Evolutionary conservation across 768 basidiomycete genomes (phyloP).

Genomic region (Mycena galopus): DNA sequence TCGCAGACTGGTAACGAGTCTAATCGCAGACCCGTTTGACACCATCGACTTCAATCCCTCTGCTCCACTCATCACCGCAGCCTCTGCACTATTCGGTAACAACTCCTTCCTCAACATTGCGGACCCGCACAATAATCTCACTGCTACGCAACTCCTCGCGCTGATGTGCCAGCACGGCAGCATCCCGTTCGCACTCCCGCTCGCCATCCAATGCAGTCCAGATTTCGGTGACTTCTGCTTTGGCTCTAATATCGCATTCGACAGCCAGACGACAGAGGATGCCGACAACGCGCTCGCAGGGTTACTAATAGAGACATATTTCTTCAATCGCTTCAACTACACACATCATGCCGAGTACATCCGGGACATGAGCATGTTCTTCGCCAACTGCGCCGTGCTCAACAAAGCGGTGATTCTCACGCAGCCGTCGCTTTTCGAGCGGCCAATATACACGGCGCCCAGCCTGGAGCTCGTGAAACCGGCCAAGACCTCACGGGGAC

Average conservation of each 20-base stretch:
- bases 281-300: too few relatives aligned
- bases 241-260: not conserved
- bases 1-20: not conserved
- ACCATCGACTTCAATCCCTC: not conserved
- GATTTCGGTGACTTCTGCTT: not conserved
- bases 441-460: too few relatives aligned
- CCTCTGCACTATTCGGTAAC: constrained; percentile 9
- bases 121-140: too few relatives aligned
- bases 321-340: too few relatives aligned
- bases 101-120: too few relatives aligned
- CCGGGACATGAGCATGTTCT: too few relatives aligned
- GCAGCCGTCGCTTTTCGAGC: not conserved
- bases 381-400: not conserved
- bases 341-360: too few relatives aligned
- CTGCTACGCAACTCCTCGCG: too few relatives aligned
- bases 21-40: not conserved
- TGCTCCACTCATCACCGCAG: not conserved
- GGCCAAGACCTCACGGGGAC: not conserved
- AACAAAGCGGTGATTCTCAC: not conserved
- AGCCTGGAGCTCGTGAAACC: not conserved
- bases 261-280: too few relatives aligned
- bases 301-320: too few relatives aligned
- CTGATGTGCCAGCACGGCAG: too few relatives aligned
- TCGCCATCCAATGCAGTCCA: not conserved
- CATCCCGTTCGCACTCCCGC: not conserved